Conservation (phyloP, 176 grass and related monocot species). For the Puya raimondii region DNA sequence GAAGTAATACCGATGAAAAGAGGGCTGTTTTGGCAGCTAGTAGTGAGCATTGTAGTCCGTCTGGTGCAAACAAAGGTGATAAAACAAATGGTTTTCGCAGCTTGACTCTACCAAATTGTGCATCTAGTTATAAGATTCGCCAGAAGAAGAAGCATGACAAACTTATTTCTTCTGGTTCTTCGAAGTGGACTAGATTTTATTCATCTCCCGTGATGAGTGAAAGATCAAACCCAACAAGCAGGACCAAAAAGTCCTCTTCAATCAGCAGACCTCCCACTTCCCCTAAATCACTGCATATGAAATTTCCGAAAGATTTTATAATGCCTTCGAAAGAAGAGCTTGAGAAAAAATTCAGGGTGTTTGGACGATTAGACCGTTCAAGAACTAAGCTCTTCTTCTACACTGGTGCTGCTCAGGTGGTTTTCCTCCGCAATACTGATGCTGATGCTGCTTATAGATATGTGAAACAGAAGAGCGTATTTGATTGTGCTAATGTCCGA, state of each 20-base stretch:
- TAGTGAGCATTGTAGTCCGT: background rate
- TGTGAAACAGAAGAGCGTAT: slow-evolving; percentile 8
- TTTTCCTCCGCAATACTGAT: slow-evolving; percentile 8
- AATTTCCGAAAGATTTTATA: slow-evolving; percentile 17
- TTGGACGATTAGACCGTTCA: slow-evolving; percentile 12
- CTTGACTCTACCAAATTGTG: background rate
- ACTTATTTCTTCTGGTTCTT: background rate
- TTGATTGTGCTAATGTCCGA: slow-evolving; percentile 11
- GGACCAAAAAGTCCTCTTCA: background rate
- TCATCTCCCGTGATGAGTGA: slow-evolving; percentile 10
- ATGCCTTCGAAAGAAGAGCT: slow-evolving; percentile 19
- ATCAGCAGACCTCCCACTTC: background rate
- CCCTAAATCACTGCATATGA: slow-evolving; percentile 12
- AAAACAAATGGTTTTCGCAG: background rate
- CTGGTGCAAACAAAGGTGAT: background rate
- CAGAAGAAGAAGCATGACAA: background rate
- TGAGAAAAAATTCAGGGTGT: slow-evolving; percentile 9
- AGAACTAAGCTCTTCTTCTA: slow-evolving; percentile 20
- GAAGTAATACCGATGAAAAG: background rate
- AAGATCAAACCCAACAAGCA: background rate
- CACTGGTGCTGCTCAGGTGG: slow-evolving; percentile 18
- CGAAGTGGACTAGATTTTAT: slow-evolving; percentile 13
- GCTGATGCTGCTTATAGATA: slow-evolving; percentile 18
- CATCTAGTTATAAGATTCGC: background rate
- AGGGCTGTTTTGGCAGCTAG: background rate